These are phyloP conservation scores for Nicotiana tomentosiformis DNA, from an alignment of 257 asterid species.

Conservation along the genomic window DNA sequence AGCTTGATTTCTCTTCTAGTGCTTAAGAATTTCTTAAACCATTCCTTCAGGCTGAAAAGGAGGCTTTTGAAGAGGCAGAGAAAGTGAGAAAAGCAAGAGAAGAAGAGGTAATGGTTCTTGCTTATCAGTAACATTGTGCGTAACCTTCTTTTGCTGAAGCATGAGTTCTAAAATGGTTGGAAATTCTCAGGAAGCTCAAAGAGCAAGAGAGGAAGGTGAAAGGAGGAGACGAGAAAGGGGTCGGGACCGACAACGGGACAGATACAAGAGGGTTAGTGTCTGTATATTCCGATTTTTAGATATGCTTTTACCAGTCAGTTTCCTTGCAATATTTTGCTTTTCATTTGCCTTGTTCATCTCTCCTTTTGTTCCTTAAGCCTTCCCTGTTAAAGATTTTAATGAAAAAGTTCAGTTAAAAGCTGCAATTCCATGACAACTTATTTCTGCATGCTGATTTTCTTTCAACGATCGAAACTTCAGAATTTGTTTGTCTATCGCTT, in stretches of 20 bases:
- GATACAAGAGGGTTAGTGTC: slow-evolving; percentile 51
- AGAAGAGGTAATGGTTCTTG: slow-evolving; percentile 34
- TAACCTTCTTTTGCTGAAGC: slow-evolving; percentile 5
- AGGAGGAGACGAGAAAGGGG: slow-evolving; percentile 76
- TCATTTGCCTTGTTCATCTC: not conserved
- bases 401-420: not conserved
- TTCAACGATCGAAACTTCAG: not conserved
- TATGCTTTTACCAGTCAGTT: not conserved
- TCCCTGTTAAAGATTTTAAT: not conserved
- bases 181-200: slow-evolving; percentile 54
- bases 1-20: slow-evolving; percentile 7
- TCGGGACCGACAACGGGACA: slow-evolving; percentile 44
- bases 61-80: slow-evolving; percentile 30
- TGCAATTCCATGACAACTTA: not conserved
- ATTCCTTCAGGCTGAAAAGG: slow-evolving; percentile 23
- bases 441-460: not conserved
- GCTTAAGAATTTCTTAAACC: slow-evolving; percentile 1
- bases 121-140: not conserved
- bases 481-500: not conserved
- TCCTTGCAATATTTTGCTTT: too few species aligned
- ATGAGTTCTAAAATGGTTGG: slow-evolving; percentile 6
- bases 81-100: slow-evolving; percentile 18
- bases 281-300: not conserved
- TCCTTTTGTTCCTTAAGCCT: not conserved
- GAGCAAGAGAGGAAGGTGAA: slow-evolving; percentile 97